Conservation (phyloP, 2,329 filamentous ascomycete species). For the Ilyonectria mors-panacis region DNA sequence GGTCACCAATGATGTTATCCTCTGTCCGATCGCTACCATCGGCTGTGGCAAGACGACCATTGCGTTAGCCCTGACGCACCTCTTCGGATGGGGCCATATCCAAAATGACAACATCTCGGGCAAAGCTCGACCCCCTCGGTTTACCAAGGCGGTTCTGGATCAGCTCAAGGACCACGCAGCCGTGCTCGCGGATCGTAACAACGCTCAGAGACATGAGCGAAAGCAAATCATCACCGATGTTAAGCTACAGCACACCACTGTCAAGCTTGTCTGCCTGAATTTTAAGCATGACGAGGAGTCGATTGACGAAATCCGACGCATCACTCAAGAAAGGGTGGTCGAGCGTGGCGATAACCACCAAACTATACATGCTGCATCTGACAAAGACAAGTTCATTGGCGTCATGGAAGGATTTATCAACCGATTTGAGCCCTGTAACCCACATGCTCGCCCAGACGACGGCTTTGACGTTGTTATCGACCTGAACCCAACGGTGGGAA, state of each 20-base stretch:
- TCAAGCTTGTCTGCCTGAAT: constrained; percentile 86
- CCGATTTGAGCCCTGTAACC: constrained; percentile 85
- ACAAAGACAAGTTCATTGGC: constrained; percentile 80
- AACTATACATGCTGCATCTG: constrained; percentile 90
- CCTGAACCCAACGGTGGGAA: constrained; percentile 83
- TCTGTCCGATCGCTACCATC: constrained; percentile 94
- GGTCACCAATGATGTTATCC: constrained; percentile 78
- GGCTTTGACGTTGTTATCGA: constrained; percentile 89
- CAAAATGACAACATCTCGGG: constrained; percentile 97
- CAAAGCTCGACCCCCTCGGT: constrained; percentile 82
- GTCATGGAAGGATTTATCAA: constrained; percentile 97
- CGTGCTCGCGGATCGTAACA: constrained; percentile 94
- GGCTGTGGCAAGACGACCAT: constrained; percentile 98
- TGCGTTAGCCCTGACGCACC: constrained; percentile 82
- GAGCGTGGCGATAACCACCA: constrained; percentile 96
- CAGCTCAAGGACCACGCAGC: constrained; percentile 76
- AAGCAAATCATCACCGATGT: constrained; percentile 90
- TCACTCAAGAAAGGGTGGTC: constrained; percentile 85
- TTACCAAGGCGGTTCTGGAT: constrained; percentile 79
- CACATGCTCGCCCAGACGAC: constrained; percentile 78
- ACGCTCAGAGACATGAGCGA: constrained; percentile 89
- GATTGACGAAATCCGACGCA: constrained; percentile 78
- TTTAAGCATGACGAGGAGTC: constrained; percentile 88
- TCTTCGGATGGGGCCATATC: constrained; percentile 93
- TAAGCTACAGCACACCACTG: constrained; percentile 70